Evolutionary conservation across 768 basidiomycete genomes (phyloP).

Genomic region (Boletus huronensis): DNA sequence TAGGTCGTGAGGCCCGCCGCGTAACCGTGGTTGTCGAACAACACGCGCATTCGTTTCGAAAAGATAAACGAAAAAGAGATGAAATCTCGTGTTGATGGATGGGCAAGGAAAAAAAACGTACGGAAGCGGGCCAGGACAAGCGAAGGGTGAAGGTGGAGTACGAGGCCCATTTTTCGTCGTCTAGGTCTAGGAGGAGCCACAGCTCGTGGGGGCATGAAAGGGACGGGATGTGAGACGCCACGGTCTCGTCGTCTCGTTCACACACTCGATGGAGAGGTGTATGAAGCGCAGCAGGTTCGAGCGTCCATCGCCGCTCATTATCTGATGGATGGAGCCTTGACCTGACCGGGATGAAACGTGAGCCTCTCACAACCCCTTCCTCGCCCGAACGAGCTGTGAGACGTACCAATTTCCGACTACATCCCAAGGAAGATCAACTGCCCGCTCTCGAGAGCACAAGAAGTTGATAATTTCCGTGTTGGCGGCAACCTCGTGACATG

Average conservation of each 20-base stretch:
- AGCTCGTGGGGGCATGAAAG: conserved; percentile 40
- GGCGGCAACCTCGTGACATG: conserved; percentile 35
- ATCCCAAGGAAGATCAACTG: conserved; percentile 15
- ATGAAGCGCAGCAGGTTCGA: conserved; percentile 41
- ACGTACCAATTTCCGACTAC: conserved; percentile 31
- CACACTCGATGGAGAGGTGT: conserved; percentile 39
- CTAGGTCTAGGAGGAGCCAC: conserved; percentile 48
- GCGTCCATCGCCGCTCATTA: conserved; percentile 36
- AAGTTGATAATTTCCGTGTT: conserved; percentile 72
- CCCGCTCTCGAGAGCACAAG: conserved; percentile 26
- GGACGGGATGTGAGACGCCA: conserved; percentile 1
- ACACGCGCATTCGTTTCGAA: no score
- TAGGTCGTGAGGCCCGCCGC: no score
- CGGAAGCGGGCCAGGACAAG: conserved; percentile 54
- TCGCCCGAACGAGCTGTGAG: conserved; percentile 16
- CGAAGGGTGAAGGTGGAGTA: conserved; percentile 49
- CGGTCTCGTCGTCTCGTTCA: conserved; percentile 15
- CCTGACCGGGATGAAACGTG: conserved; percentile 30
- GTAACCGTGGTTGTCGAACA: no score
- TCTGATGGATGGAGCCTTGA: conserved; percentile 34
- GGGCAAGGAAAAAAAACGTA: conserved; percentile 30
- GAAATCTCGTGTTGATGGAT: background rate
- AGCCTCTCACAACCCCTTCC: no score
- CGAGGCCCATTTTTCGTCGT: conserved; percentile 37
- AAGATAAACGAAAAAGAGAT: no score